Evolutionary conservation across 108 stramenopile genomes (phyloP).

Genomic region (Cyclostephanos tholiformis): DNA sequence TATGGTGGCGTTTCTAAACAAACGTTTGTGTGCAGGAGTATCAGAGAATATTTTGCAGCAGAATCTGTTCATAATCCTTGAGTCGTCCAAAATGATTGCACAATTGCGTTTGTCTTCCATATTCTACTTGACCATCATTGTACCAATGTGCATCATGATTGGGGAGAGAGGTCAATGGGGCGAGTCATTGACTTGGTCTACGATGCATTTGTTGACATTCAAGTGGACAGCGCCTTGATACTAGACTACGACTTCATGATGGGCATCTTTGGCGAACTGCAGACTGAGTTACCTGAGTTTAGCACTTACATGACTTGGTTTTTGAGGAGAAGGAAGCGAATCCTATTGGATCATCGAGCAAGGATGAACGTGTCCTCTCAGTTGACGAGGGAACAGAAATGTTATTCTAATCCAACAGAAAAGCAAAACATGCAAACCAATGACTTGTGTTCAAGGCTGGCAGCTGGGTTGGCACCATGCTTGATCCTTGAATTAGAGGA

Average conservation of each 20-base stretch:
- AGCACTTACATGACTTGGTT: no score
- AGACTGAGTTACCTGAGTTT: neutral
- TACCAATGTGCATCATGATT: slow-evolving; percentile 14
- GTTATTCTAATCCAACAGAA: neutral
- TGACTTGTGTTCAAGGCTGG: neutral
- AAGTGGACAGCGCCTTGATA: neutral
- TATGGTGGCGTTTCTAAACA: slow-evolving; percentile 2
- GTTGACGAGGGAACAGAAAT: neutral
- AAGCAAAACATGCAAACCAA: neutral
- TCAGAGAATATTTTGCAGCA: no score
- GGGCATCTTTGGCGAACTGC: neutral
- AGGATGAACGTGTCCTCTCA: neutral
- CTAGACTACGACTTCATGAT: slow-evolving; percentile 1
- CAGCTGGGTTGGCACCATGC: neutral
- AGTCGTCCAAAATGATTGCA: neutral
- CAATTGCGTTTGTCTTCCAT: slow-evolving; percentile 16
- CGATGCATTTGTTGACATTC: no score
- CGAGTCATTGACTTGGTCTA: neutral
- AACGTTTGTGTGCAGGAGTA: neutral
- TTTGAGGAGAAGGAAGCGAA: neutral
- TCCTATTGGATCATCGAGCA: neutral
- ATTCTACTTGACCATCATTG: slow-evolving; percentile 3
- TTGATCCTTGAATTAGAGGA: no score
- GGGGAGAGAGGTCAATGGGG: slow-evolving; percentile 29
- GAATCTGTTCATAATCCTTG: no score